A percentile compares a stretch with the other conserved stretches of the same genome.
These are phyloP conservation scores for Thraustochytrium striatum DNA, from an alignment of 352 stramenopile genomes.

Conservation along the genomic window DNA sequence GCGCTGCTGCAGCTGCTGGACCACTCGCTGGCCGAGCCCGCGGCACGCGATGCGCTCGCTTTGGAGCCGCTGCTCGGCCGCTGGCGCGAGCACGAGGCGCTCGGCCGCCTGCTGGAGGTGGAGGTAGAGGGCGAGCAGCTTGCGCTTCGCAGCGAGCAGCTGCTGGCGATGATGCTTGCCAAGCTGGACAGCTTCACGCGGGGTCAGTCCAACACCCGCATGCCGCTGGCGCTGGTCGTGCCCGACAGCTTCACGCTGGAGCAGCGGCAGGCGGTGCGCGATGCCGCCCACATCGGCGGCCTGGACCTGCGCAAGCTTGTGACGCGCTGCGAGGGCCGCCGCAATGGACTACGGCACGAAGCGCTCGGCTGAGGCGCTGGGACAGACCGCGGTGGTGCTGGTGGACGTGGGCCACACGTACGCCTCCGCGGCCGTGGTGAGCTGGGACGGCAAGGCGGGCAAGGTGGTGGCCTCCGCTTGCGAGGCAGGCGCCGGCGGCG, in stretches of 20 bases:
- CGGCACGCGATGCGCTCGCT: not conserved
- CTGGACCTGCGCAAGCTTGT: constrained; percentile 35
- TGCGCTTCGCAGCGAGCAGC: constrained; percentile 2
- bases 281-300: constrained; percentile 31
- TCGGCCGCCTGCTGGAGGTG: not conserved
- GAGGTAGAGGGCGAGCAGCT: not conserved
- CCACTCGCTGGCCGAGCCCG: not conserved
- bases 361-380: constrained; percentile 14
- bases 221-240: not conserved
- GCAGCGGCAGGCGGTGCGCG: constrained; percentile 13
- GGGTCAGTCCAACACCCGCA: no score
- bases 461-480: constrained; percentile 26
- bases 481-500: not conserved
- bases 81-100: not conserved
- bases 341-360: constrained; percentile 38
- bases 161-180: constrained; percentile 34
- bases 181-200: constrained; percentile 21
- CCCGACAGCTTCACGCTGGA: constrained; percentile 20
- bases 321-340: constrained; percentile 23
- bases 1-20: constrained; percentile 28
- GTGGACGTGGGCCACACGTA: constrained; percentile 44
- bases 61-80: not conserved
- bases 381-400: constrained; percentile 1
- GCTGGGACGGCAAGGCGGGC: constrained; percentile 16
- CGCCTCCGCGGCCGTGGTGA: constrained; percentile 21